phyloP scores from a whole-genome alignment of 2,329 filamentous ascomycete genomes.

The Xylogone sp. region DNA sequence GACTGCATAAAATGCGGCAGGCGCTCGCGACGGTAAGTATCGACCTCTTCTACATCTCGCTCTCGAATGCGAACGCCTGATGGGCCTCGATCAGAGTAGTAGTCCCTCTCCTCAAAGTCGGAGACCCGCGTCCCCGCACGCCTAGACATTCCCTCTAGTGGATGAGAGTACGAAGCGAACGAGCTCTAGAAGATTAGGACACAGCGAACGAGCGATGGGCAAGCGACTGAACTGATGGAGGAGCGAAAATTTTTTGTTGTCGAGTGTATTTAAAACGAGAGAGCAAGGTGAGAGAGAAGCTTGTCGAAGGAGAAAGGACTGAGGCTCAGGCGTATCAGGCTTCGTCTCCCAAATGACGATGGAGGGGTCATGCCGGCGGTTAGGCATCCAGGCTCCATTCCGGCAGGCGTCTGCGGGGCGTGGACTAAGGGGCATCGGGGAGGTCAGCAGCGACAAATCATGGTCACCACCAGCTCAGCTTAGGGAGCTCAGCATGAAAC shows the following conservation, averaged over 20 bases:
- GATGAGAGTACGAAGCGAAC: conserved; percentile 7
- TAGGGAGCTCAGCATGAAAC: conserved; percentile 9
- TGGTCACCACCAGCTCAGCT: conserved; percentile 16
- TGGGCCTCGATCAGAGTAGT: conserved; percentile 19
- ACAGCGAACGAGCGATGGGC: neutral
- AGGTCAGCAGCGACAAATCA: conserved; percentile 5
- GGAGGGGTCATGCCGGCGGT: neutral
- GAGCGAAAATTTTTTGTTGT: neutral
- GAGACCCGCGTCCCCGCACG: conserved; percentile 10
- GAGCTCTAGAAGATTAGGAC: neutral
- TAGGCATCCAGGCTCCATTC: neutral
- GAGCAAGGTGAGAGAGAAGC: conserved; percentile 5
- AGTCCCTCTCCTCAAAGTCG: conserved; percentile 23
- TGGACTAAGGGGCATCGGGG: neutral
- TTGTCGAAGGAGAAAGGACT: neutral
- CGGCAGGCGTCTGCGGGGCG: neutral
- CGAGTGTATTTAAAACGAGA: neutral
- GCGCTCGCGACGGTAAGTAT: conserved; percentile 17
- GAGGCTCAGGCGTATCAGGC: neutral
- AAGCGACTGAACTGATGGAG: neutral
- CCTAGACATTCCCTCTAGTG: conserved; percentile 16
- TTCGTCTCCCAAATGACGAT: neutral
- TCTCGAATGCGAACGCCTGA: conserved; percentile 17
- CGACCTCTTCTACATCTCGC: conserved; percentile 20
- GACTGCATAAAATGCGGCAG: conserved; percentile 26